phyloP scores from a whole-genome alignment of 208 protist species.

The Phytomonas sp. region DNA sequence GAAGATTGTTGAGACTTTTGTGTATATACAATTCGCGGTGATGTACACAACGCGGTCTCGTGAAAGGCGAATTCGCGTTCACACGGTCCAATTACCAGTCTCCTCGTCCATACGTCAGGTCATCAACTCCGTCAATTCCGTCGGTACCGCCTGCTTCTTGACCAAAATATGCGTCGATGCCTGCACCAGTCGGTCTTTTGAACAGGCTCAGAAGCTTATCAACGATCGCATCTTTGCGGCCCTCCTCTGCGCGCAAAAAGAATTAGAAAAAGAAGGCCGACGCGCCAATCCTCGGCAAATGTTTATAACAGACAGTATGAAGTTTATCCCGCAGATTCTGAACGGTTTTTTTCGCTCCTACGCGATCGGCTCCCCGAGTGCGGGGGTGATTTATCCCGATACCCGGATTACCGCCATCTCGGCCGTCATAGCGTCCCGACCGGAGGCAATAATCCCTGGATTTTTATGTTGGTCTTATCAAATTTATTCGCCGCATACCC shows the following conservation, averaged over 20 bases:
- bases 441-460: slow-evolving; percentile 53
- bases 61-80: slow-evolving; percentile 77
- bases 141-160: slow-evolving; percentile 63
- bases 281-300: slow-evolving; percentile 31
- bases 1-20: slow-evolving; percentile 52
- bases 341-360: slow-evolving; percentile 63
- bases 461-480: slow-evolving; percentile 67
- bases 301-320: slow-evolving; percentile 57
- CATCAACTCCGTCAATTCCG: slow-evolving; percentile 63
- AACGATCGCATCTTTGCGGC: slow-evolving; percentile 43
- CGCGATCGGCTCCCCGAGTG: slow-evolving; percentile 35
- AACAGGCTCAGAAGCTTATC: slow-evolving; percentile 49
- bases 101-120: slow-evolving; percentile 28
- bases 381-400: slow-evolving; percentile 46
- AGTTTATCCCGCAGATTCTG: slow-evolving; percentile 72
- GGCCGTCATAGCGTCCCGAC: slow-evolving; percentile 52
- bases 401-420: slow-evolving; percentile 68
- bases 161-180: slow-evolving; percentile 67
- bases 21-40: slow-evolving; percentile 76
- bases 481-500: slow-evolving; percentile 50
- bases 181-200: slow-evolving; percentile 40
- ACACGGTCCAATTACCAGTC: slow-evolving; percentile 69
- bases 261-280: slow-evolving; percentile 40
- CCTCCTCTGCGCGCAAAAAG: slow-evolving; percentile 31
- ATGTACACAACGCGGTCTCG: slow-evolving; percentile 72